Base-by-base conservation (phyloP, 305 asterid species). In the Fraxinus paxiana region DNA sequence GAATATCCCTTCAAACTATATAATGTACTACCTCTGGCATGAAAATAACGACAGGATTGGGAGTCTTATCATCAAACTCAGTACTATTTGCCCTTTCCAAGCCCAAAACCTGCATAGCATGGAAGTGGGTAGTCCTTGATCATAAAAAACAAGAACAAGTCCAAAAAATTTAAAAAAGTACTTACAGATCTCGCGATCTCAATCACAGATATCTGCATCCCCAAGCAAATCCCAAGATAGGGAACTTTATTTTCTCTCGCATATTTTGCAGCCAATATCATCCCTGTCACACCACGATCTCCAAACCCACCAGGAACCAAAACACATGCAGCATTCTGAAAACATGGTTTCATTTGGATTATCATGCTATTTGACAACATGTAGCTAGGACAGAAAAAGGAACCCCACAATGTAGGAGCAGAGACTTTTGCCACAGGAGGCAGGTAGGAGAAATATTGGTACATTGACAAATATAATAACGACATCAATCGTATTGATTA, bases 271-370 rank as follows among this genome's bases (percentile, higher is more conserved):
- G 99, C 99, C 89, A 96, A 87, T 74, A 96, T 85, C 99, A 94
- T 96, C 81, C 99, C 99, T 75, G 84, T 86, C 78, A 96, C 91
- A 81, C 99, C 99, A 83, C 98, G 97, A 82, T 96, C 99, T 79
- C 99, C 99, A 82, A 96, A 96, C 77, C 99, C 99, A 84, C 98
- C 98, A 87, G 98, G 99, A 84, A 96, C 97, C 92, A 96, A 87
- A 87, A 96, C 89, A 82, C 98, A 92, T 54, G 97, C 88, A 56
- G 98, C 98, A 43, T 88, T 92, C 99, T 94, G 89, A 79, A 83
- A 82, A 41, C 43, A 37, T 4, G 78, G 78, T 72, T 34, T 77
- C 1, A 56, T 59, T 77, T 37, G 63, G 59, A 59, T 48, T 59
- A 24, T 38, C 33, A n/a, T 67, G 67, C 34, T 9, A 35, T 41